Evolutionary conservation across 1,284 basidiomycete genomes (phyloP).

Genomic region (Stygiomarasmius scandens): DNA sequence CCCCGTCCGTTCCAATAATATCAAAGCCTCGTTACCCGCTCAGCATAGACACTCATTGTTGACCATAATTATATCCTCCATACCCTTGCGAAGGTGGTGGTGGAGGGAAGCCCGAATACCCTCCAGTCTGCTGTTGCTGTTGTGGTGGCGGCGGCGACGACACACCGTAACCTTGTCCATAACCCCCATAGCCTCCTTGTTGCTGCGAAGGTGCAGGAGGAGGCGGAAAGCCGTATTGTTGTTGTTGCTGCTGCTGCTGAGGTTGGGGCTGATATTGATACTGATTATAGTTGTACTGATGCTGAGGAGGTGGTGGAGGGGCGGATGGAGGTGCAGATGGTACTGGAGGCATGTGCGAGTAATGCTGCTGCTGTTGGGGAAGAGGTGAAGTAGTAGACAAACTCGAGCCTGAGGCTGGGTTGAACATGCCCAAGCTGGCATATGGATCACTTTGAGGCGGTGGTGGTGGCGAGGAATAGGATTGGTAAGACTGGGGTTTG

Average conservation of each 20-base stretch:
- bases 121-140: conserved; percentile 6
- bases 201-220: conserved; percentile 15
- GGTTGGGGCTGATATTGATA: conserved; percentile 23
- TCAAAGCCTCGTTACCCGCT: too few species aligned
- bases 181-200: neutral
- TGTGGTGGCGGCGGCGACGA: conserved; percentile 10
- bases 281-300: conserved; percentile 6
- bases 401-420: conserved; percentile 23
- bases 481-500: conserved; percentile 23
- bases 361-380: conserved; percentile 30
- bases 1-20: too few species aligned
- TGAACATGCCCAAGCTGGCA: conserved; percentile 50
- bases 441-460: conserved; percentile 55
- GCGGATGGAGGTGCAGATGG: conserved; percentile 1
- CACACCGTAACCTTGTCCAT: conserved; percentile 8
- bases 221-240: conserved; percentile 10
- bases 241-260: conserved; percentile 10
- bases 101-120: conserved; percentile 8
- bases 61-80: conserved; percentile 15
- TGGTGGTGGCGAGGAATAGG: conserved; percentile 34
- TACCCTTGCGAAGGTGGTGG: conserved; percentile 14
- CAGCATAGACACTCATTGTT: too few species aligned
- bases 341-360: conserved; percentile 1
- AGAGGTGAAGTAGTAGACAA: conserved; percentile 33
- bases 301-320: conserved; percentile 11